Evolutionary conservation across 139 green algal genomes (phyloP).

Genomic region (Picochlorum sp.): DNA sequence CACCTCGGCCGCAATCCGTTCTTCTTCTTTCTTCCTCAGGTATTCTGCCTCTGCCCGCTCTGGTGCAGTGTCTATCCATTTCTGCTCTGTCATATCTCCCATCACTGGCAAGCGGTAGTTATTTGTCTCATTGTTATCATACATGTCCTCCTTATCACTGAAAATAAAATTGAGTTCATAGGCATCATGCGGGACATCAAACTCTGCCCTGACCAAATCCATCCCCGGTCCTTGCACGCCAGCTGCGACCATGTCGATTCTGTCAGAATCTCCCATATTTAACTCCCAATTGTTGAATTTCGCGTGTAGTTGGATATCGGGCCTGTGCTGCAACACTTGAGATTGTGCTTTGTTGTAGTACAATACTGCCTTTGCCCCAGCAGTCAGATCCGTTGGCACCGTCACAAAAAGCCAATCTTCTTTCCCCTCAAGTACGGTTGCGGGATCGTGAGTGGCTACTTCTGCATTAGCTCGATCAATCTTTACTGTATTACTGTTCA

Average conservation of each 20-base stretch:
- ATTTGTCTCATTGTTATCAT: conserved; percentile 46
- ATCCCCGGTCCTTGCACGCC: conserved; percentile 22
- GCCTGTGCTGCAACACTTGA: conserved; percentile 38
- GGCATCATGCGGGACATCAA: conserved; percentile 41
- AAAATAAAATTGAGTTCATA: conserved; percentile 81
- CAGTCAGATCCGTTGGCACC: conserved; percentile 55
- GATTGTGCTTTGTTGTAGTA: conserved; percentile 63
- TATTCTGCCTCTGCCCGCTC: conserved; percentile 28
- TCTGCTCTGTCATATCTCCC: conserved; percentile 39
- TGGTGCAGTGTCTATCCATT: conserved; percentile 39
- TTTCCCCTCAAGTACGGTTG: conserved; percentile 2
- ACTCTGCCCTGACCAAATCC: conserved; percentile 39
- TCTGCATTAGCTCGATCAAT: background rate
- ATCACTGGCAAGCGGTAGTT: conserved; percentile 46
- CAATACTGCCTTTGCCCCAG: conserved; percentile 41
- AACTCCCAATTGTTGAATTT: conserved; percentile 71
- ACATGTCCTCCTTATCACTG: conserved; percentile 43
- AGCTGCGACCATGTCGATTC: conserved; percentile 38
- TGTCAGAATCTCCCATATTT: conserved; percentile 18
- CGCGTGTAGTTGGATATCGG: conserved; percentile 39
- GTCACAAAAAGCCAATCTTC: conserved; percentile 60
- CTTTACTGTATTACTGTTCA: background rate
- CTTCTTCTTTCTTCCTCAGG: conserved; percentile 4
- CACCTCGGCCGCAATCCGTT: conserved; percentile 14
- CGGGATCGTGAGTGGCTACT: conserved; percentile 9